Evolutionary conservation across 495 filamentous ascomycete species (phyloP).

Genomic region (Penicillium verhagenii): DNA sequence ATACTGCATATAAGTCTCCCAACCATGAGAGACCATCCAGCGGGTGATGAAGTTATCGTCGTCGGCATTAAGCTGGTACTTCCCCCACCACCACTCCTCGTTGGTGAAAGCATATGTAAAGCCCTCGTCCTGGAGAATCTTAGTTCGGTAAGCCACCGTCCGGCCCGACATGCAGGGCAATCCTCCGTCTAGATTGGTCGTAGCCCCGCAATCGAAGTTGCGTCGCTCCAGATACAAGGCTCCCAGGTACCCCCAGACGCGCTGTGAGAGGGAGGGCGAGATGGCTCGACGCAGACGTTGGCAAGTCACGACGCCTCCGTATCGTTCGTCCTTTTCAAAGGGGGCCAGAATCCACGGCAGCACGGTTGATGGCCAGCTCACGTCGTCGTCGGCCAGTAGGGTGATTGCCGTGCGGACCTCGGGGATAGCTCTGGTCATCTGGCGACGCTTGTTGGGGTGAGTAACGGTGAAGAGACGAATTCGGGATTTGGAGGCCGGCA

Average conservation of each 20-base stretch:
- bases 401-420: conserved; percentile 72
- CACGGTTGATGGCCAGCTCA: conserved; percentile 74
- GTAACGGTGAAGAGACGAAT: conserved; percentile 53
- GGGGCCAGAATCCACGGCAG: conserved; percentile 82
- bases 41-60: conserved; percentile 85
- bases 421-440: conserved; percentile 79
- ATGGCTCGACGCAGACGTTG: conserved; percentile 70
- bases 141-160: conserved; percentile 77
- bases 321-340: conserved; percentile 68
- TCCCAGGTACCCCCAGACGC: conserved; percentile 74
- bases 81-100: conserved; percentile 65
- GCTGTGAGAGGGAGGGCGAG: conserved; percentile 53
- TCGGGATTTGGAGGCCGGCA: conserved; percentile 51
- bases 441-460: conserved; percentile 77
- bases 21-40: conserved; percentile 72
- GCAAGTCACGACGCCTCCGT: conserved; percentile 80
- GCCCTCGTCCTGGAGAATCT: conserved; percentile 72
- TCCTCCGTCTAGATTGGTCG: conserved; percentile 80
- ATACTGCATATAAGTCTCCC: conserved; percentile 78
- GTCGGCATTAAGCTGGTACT: conserved; percentile 74
- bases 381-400: conserved; percentile 85
- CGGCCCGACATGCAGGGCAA: conserved; percentile 86
- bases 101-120: conserved; percentile 73
- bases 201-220: conserved; percentile 88
- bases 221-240: conserved; percentile 79